phyloP scores from a whole-genome alignment of 805 yeast genomes.

The Metschnikowia gruessii region DNA sequence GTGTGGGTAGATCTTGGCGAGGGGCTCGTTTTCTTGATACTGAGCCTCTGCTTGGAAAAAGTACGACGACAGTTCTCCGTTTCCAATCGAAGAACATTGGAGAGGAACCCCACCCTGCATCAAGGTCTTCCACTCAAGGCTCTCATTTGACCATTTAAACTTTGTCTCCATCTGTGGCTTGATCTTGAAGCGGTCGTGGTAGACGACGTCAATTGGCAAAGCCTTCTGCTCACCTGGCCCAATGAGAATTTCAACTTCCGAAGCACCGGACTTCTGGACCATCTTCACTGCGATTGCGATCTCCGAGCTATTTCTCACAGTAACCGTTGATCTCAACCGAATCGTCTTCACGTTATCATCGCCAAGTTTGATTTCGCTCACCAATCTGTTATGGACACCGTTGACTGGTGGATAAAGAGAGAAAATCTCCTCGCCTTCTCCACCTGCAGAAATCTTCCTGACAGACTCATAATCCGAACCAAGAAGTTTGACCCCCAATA shows the following conservation, averaged over 20 bases:
- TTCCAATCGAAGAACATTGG: slow-evolving; percentile 51
- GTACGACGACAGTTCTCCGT: slow-evolving; percentile 45
- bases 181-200: slow-evolving; percentile 52
- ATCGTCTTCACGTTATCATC: slow-evolving; percentile 78
- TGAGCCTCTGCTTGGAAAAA: slow-evolving; percentile 72
- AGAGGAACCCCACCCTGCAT: slow-evolving; percentile 50
- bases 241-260: slow-evolving; percentile 34
- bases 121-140: slow-evolving; percentile 64
- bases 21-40: slow-evolving; percentile 63
- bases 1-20: slow-evolving; percentile 78
- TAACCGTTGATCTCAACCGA: slow-evolving; percentile 71
- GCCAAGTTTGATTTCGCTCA: slow-evolving; percentile 66
- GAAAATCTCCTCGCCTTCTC: slow-evolving; percentile 81
- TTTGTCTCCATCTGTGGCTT: slow-evolving; percentile 57
- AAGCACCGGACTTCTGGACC: slow-evolving; percentile 32
- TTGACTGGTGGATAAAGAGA: slow-evolving; percentile 59
- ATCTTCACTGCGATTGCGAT: slow-evolving; percentile 54
- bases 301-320: slow-evolving; percentile 57
- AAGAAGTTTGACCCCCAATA: slow-evolving; percentile 59
- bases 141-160: slow-evolving; percentile 66
- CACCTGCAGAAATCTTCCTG: slow-evolving; percentile 59
- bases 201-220: slow-evolving; percentile 71
- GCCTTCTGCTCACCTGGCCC: slow-evolving; percentile 59
- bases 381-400: slow-evolving; percentile 69
- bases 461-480: slow-evolving; percentile 55